These are phyloP conservation scores for Violaceomyces palustris DNA, from an alignment of 1,284 basidiomycete species.

Conservation along the genomic window DNA sequence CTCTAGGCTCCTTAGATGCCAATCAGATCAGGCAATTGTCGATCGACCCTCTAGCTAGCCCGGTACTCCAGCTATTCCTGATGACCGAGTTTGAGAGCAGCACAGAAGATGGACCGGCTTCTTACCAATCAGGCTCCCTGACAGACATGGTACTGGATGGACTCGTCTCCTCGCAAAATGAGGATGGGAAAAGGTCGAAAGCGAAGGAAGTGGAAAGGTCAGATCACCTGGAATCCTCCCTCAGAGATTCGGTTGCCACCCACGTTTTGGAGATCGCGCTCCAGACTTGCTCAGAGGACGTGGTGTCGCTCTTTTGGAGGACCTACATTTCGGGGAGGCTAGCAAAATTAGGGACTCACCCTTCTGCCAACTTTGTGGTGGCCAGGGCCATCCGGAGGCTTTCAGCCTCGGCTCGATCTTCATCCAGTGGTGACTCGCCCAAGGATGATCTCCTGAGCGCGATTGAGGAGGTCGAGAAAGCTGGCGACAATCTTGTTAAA, in stretches of 20 bases:
- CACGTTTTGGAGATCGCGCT: constrained; percentile 38
- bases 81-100: constrained; percentile 7
- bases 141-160: constrained; percentile 33
- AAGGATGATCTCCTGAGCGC: not conserved
- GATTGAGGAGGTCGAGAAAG: constrained; percentile 5
- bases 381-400: constrained; percentile 23
- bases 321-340: constrained; percentile 36
- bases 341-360: constrained; percentile 43
- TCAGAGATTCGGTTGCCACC: constrained; percentile 46
- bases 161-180: constrained; percentile 9
- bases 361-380: constrained; percentile 47
- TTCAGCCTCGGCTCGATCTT: too few relatives aligned
- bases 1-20: too few relatives aligned
- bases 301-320: constrained; percentile 27
- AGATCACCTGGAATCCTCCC: constrained; percentile 34
- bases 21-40: constrained; percentile 22
- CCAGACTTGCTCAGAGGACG: constrained; percentile 6
- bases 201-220: not conserved
- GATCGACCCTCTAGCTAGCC: constrained; percentile 32
- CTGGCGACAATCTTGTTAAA: constrained; percentile 6
- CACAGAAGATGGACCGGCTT: constrained; percentile 1
- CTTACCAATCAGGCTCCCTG: constrained; percentile 19
- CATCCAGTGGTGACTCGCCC: not conserved
- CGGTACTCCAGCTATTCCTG: constrained; percentile 38
- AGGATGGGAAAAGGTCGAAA: not conserved